phyloP scores from a whole-genome alignment of 2,329 filamentous ascomycete species.

The Pseudocercospora ulei region DNA sequence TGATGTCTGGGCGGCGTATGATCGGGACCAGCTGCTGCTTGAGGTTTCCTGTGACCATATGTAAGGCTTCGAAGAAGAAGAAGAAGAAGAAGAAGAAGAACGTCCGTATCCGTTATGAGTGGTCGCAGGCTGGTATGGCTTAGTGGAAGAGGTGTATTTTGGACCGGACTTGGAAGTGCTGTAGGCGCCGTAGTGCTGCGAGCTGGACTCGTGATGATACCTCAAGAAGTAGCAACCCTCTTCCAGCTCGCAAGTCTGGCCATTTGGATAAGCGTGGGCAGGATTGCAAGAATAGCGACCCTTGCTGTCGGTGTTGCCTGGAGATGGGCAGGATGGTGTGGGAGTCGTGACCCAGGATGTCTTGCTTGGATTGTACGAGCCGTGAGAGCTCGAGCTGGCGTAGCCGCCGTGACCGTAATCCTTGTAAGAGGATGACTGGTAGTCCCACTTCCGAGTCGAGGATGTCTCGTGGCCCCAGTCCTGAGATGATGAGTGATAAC shows the following conservation, averaged over 20 bases:
- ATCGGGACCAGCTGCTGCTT: not conserved
- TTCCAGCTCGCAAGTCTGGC: conserved; percentile 16
- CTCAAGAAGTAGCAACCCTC: conserved; percentile 8
- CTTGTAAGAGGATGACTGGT: not conserved
- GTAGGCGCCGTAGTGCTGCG: not conserved
- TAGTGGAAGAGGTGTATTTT: not conserved
- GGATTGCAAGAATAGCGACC: conserved; percentile 23
- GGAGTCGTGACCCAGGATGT: too few relatives aligned
- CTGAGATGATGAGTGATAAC: not conserved
- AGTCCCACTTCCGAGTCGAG: conserved; percentile 1
- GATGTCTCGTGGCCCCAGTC: not conserved
- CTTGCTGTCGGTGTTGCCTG: conserved; percentile 4
- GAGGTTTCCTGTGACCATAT: not conserved
- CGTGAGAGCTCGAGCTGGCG: too few relatives aligned
- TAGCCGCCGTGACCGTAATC: conserved; percentile 2
- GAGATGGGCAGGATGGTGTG: conserved; percentile 8
- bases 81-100: not conserved
- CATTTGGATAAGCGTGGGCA: conserved; percentile 22
- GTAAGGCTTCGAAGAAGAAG: not conserved
- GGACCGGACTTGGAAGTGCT: not conserved
- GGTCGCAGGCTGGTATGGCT: conserved; percentile 3
- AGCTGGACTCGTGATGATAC: not conserved
- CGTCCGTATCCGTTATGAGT: not conserved
- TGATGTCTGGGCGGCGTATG: not conserved
- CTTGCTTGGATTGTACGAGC: too few relatives aligned